Conservation (phyloP, 192 early-diverging fungal genomes). For the Oehlia diaphana region DNA sequence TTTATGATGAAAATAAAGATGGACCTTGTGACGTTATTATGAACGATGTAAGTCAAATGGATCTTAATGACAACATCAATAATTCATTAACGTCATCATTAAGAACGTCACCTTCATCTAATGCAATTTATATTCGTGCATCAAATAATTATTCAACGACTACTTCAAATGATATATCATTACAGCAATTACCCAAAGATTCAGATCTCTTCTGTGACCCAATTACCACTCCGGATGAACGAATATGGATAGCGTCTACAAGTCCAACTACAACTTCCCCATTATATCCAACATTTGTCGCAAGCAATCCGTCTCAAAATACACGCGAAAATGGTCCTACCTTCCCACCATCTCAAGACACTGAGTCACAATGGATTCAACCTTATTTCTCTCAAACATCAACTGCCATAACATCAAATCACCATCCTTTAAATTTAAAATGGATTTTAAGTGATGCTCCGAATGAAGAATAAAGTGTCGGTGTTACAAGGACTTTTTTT, state of each 20-base stretch:
- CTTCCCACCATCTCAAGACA: background rate
- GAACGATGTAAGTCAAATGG: background rate
- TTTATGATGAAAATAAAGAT: background rate
- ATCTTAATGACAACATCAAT: too few species aligned
- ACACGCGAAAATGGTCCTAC: background rate
- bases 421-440: background rate
- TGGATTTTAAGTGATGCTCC: background rate
- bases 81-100: too few species aligned
- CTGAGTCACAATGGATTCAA: background rate
- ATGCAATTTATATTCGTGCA: background rate
- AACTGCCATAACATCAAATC: background rate
- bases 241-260: too few species aligned
- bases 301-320: background rate
- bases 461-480: background rate
- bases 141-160: too few species aligned
- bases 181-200: background rate
- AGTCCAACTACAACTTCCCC: too few species aligned
- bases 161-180: background rate
- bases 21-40: background rate
- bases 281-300: too few species aligned
- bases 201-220: too few species aligned
- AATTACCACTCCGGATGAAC: too few species aligned
- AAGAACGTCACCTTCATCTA: background rate
- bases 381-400: background rate
- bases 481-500: background rate